Percentiles rank a stretch among this genome's conserved stretches.
phyloP scores from a whole-genome alignment of 2,329 filamentous ascomycete species.

The Claviceps spartinae region DNA sequence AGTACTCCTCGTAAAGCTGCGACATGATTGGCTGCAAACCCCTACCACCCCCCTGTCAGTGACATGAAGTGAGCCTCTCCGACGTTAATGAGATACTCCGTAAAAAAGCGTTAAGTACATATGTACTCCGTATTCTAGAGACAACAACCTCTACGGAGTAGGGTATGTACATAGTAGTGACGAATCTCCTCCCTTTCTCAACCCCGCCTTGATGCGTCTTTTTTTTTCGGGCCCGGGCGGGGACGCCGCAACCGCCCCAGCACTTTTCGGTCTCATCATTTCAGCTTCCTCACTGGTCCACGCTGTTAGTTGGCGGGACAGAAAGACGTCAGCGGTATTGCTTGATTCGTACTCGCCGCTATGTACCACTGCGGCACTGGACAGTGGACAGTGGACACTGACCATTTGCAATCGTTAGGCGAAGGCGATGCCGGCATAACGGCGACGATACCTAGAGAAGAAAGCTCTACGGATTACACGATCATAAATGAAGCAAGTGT shows the following conservation, averaged over 20 bases:
- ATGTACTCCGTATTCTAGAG: neutral
- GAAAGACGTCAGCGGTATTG: slow-evolving; percentile 1
- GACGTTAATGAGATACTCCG: no score
- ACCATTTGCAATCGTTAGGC: neutral
- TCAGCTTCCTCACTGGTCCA: neutral
- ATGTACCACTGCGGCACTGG: neutral
- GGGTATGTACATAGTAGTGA: no score
- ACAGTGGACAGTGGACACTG: neutral
- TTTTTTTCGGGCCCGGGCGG: slow-evolving; percentile 16
- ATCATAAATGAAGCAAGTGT: no score
- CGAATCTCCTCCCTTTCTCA: neutral
- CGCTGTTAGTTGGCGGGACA: slow-evolving; percentile 1
- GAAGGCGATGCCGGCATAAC: neutral
- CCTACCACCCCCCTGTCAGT: no score
- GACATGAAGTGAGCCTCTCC: no score
- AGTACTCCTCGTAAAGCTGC: no score
- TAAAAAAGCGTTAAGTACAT: no score
- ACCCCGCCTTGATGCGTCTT: slow-evolving; percentile 13
- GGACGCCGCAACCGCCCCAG: neutral
- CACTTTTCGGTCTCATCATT: neutral
- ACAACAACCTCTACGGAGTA: neutral
- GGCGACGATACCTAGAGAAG: neutral
- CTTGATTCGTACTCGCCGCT: slow-evolving; percentile 2
- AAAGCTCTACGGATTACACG: neutral
- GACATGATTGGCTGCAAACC: no score